Conservation (phyloP, 257 asterid genomes). For the Solanum piurae region DNA sequence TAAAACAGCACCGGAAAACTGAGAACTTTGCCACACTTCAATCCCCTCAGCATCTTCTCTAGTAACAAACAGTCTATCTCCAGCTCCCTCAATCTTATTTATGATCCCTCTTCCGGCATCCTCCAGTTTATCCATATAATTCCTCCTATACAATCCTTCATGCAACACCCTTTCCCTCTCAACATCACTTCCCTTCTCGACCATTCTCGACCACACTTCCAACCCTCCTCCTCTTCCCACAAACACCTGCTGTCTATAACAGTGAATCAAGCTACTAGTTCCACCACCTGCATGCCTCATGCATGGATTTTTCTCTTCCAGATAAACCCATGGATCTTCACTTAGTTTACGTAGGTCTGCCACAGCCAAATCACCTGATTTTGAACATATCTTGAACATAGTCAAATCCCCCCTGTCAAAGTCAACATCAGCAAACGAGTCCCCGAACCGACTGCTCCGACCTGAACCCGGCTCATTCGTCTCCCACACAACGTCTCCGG, state of each 20-base stretch:
- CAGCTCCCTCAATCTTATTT: slow-evolving; percentile 81
- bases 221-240: slow-evolving; percentile 80
- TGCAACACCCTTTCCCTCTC: slow-evolving; percentile 17
- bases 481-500: slow-evolving; percentile 72
- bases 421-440: slow-evolving; percentile 71
- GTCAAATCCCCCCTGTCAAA: slow-evolving; percentile 42
- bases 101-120: slow-evolving; percentile 67
- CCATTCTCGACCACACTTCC: slow-evolving; percentile 83
- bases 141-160: slow-evolving; percentile 70
- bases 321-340: slow-evolving; percentile 90
- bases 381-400: slow-evolving; percentile 77
- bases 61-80: slow-evolving; percentile 74
- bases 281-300: slow-evolving; percentile 53
- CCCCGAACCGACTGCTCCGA: slow-evolving; percentile 85
- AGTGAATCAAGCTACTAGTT: slow-evolving; percentile 31
- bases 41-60: slow-evolving; percentile 79
- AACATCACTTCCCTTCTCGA: slow-evolving; percentile 9
- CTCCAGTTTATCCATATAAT: slow-evolving; percentile 60
- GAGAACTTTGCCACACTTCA: slow-evolving; percentile 91
- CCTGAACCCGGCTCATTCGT: slow-evolving; percentile 92
- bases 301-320: slow-evolving; percentile 83
- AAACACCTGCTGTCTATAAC: slow-evolving; percentile 69
- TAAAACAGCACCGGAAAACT: slow-evolving; percentile 44
- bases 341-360: slow-evolving; percentile 69
- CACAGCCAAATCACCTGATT: slow-evolving; percentile 82